phyloP scores from a whole-genome alignment of 306 rosid genomes.

The Citrullus amarus region DNA sequence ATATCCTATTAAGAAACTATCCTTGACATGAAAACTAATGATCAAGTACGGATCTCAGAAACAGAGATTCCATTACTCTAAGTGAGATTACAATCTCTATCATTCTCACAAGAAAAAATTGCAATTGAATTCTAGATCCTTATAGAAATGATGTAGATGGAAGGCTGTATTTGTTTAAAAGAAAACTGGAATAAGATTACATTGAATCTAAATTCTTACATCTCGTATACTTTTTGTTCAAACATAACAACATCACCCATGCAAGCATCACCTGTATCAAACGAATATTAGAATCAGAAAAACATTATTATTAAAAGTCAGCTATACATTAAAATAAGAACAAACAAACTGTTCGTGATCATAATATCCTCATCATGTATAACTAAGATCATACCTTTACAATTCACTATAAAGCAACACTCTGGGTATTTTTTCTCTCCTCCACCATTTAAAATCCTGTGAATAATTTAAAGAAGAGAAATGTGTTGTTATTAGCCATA shows the following conservation, averaged over 20 bases:
- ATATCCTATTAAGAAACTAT: background rate
- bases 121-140: background rate
- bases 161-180: background rate
- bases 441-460: constrained; percentile 68
- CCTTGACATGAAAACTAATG: background rate
- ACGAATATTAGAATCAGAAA: background rate
- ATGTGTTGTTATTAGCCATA: background rate
- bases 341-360: background rate
- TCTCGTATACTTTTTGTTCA: constrained; percentile 81
- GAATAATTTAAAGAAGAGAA: constrained; percentile 9
- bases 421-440: constrained; percentile 62
- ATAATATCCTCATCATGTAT: background rate
- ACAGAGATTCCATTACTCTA: background rate
- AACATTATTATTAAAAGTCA: background rate
- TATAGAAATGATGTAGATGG: background rate
- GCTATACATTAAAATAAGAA: background rate
- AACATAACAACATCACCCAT: constrained; percentile 79
- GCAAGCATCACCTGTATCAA: constrained; percentile 86
- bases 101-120: background rate
- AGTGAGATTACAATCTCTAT: background rate
- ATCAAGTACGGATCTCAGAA: background rate
- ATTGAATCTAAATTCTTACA: constrained; percentile 32
- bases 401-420: constrained; percentile 55
- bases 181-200: background rate
- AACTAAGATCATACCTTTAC: constrained; percentile 44